Conservation (phyloP, 164 flowering plant genomes). For the Tetracentron sinense region DNA sequence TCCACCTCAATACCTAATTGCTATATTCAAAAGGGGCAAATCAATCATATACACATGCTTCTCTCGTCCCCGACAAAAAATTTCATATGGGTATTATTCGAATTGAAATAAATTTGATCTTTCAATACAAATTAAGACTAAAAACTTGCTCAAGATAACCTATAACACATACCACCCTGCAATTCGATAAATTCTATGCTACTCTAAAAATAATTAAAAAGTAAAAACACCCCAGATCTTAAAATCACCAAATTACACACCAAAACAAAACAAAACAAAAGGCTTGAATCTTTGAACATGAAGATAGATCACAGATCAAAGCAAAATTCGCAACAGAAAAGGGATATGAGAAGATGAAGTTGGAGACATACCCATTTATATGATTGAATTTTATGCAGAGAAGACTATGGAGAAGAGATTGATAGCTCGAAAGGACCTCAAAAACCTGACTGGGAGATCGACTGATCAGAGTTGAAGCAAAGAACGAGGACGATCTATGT, state of each 20-base stretch:
- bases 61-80: not conserved
- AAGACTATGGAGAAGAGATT: not conserved
- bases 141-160: not conserved
- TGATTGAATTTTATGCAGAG: not conserved
- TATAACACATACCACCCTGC: not conserved
- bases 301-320: not conserved
- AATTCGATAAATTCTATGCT: not conserved
- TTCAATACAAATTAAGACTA: not conserved
- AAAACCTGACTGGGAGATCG: slow-evolving; percentile 7
- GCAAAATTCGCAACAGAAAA: not conserved
- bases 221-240: not conserved
- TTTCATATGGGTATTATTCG: not conserved
- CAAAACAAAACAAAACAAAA: not conserved
- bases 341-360: not conserved
- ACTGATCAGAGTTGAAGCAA: not conserved
- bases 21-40: not conserved
- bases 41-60: not conserved
- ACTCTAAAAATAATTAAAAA: not conserved
- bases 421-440: not conserved
- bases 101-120: not conserved
- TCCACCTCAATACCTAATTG: not conserved
- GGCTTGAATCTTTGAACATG: not conserved
- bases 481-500: not conserved
- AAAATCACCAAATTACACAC: not conserved
- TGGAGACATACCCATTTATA: slow-evolving; percentile 10